Evolutionary conservation across 129 eudicot species (phyloP), one percentile per base, ranked within the genome.

Genomic region (Chrysanthemum seticuspe): DNA sequence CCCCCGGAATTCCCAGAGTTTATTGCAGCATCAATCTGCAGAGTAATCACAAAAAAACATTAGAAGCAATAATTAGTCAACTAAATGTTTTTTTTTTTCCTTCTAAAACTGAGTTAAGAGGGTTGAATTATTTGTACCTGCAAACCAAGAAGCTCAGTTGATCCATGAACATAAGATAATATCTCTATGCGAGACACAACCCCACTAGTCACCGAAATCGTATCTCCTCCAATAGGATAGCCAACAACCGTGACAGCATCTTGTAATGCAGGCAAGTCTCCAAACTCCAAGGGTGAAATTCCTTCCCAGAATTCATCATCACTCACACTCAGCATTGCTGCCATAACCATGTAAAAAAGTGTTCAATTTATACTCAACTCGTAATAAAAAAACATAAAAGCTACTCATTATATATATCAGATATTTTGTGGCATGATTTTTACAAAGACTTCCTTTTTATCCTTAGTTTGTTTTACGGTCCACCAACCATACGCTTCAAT

Each of bases 1-100:
- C 91, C 91, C 44, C 91, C 91, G 3, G 87, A 86, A 80, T 86
- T 86, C 31, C 91, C 91, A 0, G 91, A 83, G 71, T 86, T 86
- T 71, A 83, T 86, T 27, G 91, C 91, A 74, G 87, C 87, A 83
- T 86, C 91, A 67, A 86, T 86, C 87, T 86, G 64, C 77, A 83
- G 48, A 79, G 10, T 25, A 51, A 58, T 67, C 68, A 63, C 52
- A 68, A 58, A 48, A 73, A 80, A 47, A 55, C 71, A 48, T 49
- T 49, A 11, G 34, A 14, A 70, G 12, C 74, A 68, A 13, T n/a
- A 62, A 51, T 49, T 65, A 65, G 54, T 14, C 23, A 49, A 67
- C 34, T 11, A 49, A 19, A 19, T 55, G 50, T 57, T 0, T 49
- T 52, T 66, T 6, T 40, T 29, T 23, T 10, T 27, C 21, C 21